Evolutionary conservation across 2,329 filamentous ascomycete genomes (phyloP).

Genomic region (Trichoderma sp.): DNA sequence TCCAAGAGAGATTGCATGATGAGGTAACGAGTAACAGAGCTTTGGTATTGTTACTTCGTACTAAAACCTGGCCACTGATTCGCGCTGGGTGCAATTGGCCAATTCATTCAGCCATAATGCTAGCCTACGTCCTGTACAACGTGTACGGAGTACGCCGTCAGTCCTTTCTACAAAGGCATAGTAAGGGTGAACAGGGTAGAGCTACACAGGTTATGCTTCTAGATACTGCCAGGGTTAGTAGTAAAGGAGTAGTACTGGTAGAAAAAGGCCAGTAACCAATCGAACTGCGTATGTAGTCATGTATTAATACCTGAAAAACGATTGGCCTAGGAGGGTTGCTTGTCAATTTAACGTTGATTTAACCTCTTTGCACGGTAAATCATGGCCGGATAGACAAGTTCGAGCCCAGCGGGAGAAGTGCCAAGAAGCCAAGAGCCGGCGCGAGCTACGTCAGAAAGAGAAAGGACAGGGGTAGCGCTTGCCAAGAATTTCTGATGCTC

Average conservation of each 20-base stretch:
- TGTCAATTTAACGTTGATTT: constrained; percentile 14
- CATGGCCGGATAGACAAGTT: not conserved
- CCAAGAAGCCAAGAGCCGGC: constrained; percentile 7
- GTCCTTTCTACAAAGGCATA: not conserved
- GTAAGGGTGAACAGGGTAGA: not conserved
- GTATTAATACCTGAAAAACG: not conserved
- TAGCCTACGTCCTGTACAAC: not conserved
- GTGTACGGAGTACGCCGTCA: not conserved
- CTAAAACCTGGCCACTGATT: not conserved
- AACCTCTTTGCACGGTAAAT: not conserved
- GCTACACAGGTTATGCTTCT: not conserved
- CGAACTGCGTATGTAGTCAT: not conserved
- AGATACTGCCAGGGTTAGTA: not conserved
- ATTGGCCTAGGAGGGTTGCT: not conserved
- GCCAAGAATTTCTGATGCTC: constrained; percentile 8
- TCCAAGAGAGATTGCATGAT: constrained; percentile 3
- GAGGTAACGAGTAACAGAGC: not conserved
- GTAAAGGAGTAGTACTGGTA: not conserved
- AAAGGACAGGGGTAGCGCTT: constrained; percentile 2
- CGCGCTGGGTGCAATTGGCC: not conserved
- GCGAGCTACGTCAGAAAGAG: not conserved
- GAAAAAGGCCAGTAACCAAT: not conserved
- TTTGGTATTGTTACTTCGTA: not conserved
- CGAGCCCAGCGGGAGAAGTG: not conserved
- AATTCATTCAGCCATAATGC: not conserved